Evolutionary conservation across 208 protist species (phyloP).

Genomic region (Vickermania spadyakhi): DNA sequence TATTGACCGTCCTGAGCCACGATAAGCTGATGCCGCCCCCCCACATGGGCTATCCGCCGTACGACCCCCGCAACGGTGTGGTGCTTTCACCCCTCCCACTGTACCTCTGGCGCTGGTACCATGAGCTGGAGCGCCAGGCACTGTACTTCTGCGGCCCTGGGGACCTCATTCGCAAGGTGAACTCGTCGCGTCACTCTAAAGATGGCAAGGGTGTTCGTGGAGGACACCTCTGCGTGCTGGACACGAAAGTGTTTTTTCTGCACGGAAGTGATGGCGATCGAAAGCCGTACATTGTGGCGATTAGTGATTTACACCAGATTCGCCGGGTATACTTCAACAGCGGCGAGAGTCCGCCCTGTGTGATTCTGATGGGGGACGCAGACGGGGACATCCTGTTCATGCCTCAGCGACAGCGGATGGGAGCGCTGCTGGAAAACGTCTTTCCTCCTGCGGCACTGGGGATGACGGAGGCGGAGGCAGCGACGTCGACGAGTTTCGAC

Average conservation of each 20-base stretch:
- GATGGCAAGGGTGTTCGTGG: background rate
- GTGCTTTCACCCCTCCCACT: constrained; percentile 39
- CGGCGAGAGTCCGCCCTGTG: background rate
- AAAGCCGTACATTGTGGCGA: background rate
- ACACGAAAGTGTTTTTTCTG: background rate
- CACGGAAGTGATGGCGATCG: background rate
- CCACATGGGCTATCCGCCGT: constrained; percentile 35
- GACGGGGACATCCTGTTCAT: background rate
- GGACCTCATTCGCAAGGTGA: background rate
- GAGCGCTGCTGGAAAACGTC: background rate
- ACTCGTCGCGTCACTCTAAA: too few relatives aligned
- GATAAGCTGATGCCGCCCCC: constrained; percentile 20
- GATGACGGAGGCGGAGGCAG: background rate
- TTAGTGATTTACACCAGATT: background rate
- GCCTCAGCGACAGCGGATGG: background rate
- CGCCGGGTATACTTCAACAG: background rate
- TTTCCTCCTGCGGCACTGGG: background rate
- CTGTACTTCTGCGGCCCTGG: constrained; percentile 20
- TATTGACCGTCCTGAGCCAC: background rate
- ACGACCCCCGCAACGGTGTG: constrained; percentile 52
- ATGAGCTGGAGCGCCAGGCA: constrained; percentile 26
- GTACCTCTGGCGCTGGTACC: constrained; percentile 35
- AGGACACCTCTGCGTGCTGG: background rate
- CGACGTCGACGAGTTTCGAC: background rate
- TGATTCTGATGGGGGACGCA: background rate